phyloP scores from a whole-genome alignment of 495 filamentous ascomycete genomes.

The Neurospora sp. region DNA sequence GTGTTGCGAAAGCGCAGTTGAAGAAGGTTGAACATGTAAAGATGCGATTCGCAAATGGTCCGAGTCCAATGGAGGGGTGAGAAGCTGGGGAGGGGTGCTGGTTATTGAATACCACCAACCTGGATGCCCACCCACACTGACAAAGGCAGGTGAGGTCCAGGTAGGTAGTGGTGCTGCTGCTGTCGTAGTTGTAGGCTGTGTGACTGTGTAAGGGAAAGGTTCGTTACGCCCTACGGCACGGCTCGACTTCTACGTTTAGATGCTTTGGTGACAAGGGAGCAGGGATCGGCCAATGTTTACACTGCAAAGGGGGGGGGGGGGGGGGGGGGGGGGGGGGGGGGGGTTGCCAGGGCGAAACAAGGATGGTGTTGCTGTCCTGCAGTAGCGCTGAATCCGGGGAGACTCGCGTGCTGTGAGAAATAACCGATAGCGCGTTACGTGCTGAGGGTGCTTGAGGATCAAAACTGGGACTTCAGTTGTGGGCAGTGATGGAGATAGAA shows the following conservation, averaged over 20 bases:
- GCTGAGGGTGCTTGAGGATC: not conserved
- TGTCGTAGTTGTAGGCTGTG: not conserved
- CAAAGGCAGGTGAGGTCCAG: not conserved
- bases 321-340: too few relatives aligned
- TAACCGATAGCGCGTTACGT: not conserved
- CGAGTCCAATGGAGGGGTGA: not conserved
- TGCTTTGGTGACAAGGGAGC: not conserved
- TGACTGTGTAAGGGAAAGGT: not conserved
- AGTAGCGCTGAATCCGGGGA: slow-evolving; percentile 1
- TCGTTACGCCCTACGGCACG: not conserved
- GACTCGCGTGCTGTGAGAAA: not conserved
- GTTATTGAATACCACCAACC: not conserved
- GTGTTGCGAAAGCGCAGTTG: slow-evolving; percentile 25
- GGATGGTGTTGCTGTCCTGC: not conserved
- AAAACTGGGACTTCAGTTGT: not conserved
- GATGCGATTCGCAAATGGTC: not conserved
- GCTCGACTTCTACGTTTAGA: not conserved
- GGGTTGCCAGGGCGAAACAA: slow-evolving; percentile 19
- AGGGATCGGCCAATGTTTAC: slow-evolving; percentile 13
- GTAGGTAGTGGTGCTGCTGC: not conserved
- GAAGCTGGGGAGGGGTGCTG: not conserved
- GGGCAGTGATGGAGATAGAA: not conserved
- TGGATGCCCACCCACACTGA: not conserved
- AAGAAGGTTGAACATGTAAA: slow-evolving; percentile 29
- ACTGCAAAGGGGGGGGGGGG: not conserved